Evolutionary conservation across 176 grass and related monocot genomes (phyloP).

Genomic region (Alloteropsis semialata): DNA sequence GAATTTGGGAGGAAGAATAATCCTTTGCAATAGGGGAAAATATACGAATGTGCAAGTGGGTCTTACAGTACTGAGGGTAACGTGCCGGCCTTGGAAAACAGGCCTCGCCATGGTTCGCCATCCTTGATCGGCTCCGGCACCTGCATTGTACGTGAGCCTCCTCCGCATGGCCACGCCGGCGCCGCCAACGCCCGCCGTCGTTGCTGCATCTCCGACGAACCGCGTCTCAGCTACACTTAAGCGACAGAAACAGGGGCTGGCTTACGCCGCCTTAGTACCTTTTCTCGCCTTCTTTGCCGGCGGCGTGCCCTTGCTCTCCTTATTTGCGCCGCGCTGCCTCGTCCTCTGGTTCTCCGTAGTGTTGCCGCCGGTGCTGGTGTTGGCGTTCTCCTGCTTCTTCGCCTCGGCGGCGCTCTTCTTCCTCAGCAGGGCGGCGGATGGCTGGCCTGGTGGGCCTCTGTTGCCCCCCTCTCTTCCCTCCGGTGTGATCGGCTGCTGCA

Average conservation of each 20-base stretch:
- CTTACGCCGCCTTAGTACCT: not conserved
- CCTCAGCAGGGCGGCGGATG: not conserved
- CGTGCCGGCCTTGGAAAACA: not conserved
- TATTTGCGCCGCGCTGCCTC: conserved; percentile 25
- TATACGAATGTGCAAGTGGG: too few relatives aligned
- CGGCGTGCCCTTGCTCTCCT: not conserved
- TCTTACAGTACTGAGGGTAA: conserved; percentile 7
- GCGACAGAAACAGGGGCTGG: not conserved
- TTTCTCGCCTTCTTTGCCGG: conserved; percentile 31
- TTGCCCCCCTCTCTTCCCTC: not conserved
- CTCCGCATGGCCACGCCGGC: not conserved
- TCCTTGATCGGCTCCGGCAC: not conserved
- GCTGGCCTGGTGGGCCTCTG: not conserved
- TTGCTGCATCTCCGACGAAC: not conserved
- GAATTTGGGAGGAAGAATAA: too few relatives aligned
- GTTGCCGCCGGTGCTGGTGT: not conserved
- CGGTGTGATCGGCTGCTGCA: conserved; percentile 3
- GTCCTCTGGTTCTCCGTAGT: not conserved
- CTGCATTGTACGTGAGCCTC: conserved; percentile 29
- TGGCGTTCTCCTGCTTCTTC: not conserved
- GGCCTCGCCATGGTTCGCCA: not conserved
- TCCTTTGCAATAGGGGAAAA: too few relatives aligned
- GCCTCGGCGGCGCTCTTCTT: conserved; percentile 10
- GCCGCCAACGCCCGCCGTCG: not conserved
- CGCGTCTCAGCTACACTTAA: not conserved